Base-by-base conservation (phyloP, 2,329 filamentous ascomycete species). In the Colletotrichum tamarilloi region DNA sequence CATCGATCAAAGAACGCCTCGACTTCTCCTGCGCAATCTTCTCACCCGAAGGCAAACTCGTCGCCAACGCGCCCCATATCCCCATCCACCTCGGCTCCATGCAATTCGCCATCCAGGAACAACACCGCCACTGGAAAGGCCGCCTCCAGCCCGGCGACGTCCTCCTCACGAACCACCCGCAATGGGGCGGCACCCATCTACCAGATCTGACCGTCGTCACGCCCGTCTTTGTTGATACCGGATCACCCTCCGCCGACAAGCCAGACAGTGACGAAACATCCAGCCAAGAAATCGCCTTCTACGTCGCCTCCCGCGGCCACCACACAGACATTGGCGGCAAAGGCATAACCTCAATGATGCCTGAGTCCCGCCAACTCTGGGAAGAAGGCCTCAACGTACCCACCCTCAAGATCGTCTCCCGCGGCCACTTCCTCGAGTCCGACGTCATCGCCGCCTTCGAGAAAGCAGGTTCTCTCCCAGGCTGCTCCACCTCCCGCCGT, bases 11-110 rank as follows among this genome's bases (percentile, higher is more conserved):
- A 66, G 84, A 85, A 68, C 80, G 84, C 4, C 77, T 85, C 1
- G 84, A 85, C 77, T 85, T 84, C 69, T 84, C 82, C 0, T 85
- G 84, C 35, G 84, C 84, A 11, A 78, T 85, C 22, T 85, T 85
- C 72, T 82, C 82, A 0, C 82, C 84, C 0, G 77, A 81, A 5
- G 84, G 83, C n/a, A 79, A 80, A n/a, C 80, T 85, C 6, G 82
- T 85, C 1, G 84, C 84, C 55, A 84, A 84, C 53, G 82, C 82
- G 4, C 82, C 82, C 6, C 82, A 85, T 60, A 81, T 85, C 0
- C 84, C 84, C 1, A 82, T 84, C 9, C 83, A 85, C 63, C 78
- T 85, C 2, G 84, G 84, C 5, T 81, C 79, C n/a, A 85, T 85
- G 84, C 81, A 82, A 58, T 82, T 82, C 62, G 83, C 82, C 8